Conservation (phyloP, 768 basidiomycete species). For the Tricholoma furcatifolium region DNA sequence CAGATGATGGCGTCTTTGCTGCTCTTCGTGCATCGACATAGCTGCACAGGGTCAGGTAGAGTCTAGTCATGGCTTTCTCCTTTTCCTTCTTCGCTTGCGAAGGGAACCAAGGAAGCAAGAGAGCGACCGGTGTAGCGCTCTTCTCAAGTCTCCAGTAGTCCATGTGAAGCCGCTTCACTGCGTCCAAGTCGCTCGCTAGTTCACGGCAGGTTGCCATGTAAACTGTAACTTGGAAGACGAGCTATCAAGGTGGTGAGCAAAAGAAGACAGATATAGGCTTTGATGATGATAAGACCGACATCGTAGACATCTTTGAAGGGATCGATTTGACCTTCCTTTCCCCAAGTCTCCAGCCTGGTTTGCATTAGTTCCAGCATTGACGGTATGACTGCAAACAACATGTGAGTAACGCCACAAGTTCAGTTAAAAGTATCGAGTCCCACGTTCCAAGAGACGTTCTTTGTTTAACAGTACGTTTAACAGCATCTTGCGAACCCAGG, state of each 20-base stretch:
- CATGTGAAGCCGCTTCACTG: slow-evolving; percentile 17
- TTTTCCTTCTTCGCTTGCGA: slow-evolving; percentile 11
- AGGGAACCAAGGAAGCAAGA: slow-evolving; percentile 24
- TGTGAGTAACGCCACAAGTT: neutral
- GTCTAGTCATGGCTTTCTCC: slow-evolving; percentile 11
- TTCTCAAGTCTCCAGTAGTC: slow-evolving; percentile 26
- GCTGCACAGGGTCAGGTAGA: slow-evolving; percentile 9
- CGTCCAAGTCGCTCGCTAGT: slow-evolving; percentile 18
- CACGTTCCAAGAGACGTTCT: slow-evolving; percentile 16
- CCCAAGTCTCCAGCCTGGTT: slow-evolving; percentile 20
- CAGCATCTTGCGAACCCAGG: slow-evolving; percentile 23
- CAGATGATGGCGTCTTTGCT: slow-evolving; percentile 7
- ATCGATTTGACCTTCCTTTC: slow-evolving; percentile 20
- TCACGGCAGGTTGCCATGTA: slow-evolving; percentile 29
- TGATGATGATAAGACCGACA: slow-evolving; percentile 14
- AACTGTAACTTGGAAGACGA: slow-evolving; percentile 29
- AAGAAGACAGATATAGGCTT: neutral
- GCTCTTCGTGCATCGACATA: slow-evolving; percentile 17
- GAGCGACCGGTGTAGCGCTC: slow-evolving; percentile 26
- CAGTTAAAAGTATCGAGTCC: neutral
- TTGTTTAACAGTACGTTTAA: slow-evolving; percentile 12
- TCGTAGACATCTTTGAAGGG: slow-evolving; percentile 26
- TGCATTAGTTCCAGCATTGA: slow-evolving; percentile 23
- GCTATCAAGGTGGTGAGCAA: slow-evolving; percentile 9
- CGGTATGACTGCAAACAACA: slow-evolving; percentile 19